A percentile compares a stretch with the other conserved stretches of the same genome.
phyloP scores from a whole-genome alignment of 2,329 filamentous ascomycete genomes.

The Fusarium pseudograminearum region DNA sequence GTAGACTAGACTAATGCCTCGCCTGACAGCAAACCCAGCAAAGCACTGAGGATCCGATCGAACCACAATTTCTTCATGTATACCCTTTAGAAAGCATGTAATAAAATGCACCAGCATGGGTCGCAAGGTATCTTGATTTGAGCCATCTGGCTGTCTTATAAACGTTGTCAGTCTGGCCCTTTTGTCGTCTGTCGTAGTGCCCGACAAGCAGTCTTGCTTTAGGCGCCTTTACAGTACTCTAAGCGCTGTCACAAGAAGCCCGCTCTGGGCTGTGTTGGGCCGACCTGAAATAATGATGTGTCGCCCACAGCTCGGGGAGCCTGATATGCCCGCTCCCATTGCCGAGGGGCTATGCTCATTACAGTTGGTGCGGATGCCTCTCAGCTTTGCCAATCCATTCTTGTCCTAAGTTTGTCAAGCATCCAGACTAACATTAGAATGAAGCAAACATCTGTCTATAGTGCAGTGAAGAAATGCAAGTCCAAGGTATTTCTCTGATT shows the following conservation, averaged over 20 bases:
- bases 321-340: not conserved
- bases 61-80: not conserved
- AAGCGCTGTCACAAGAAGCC: not conserved
- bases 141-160: not conserved
- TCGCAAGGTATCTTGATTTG: not conserved
- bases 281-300: not conserved
- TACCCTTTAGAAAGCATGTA: not conserved
- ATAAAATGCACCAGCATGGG: not conserved
- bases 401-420: too few relatives aligned
- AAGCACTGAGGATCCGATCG: not conserved
- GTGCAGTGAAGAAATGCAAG: too few relatives aligned
- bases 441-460: not conserved
- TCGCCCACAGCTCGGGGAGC: not conserved
- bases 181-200: too few relatives aligned
- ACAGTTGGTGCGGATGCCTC: not conserved
- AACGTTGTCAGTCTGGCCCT: not conserved
- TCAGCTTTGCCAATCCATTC: not conserved
- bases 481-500: not conserved
- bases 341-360: not conserved
- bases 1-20: not conserved
- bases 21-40: not conserved
- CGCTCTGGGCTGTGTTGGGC: not conserved
- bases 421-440: not conserved
- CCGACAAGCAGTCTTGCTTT: not conserved
- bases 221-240: not conserved